These are phyloP conservation scores for Sporodiniella umbellata DNA, from an alignment of 371 early-diverging fungal species.

Conservation along the genomic window DNA sequence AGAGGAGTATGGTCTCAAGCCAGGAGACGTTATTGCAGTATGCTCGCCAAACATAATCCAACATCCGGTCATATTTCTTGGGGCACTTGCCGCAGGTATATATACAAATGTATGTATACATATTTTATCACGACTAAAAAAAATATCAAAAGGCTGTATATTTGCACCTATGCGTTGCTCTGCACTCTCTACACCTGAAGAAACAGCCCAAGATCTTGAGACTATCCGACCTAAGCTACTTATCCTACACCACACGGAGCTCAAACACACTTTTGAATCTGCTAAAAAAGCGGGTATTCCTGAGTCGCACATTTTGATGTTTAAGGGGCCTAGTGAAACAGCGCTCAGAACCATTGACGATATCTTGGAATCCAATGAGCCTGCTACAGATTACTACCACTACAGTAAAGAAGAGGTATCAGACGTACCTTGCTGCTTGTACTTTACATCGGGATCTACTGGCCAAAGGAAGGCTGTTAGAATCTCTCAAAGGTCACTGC, in stretches of 20 bases:
- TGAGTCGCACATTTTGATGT: background rate
- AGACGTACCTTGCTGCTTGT: slow-evolving; percentile 9
- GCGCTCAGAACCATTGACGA: background rate
- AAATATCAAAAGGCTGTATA: background rate
- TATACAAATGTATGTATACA: too few species aligned
- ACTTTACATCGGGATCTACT: slow-evolving; percentile 34
- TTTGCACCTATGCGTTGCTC: background rate
- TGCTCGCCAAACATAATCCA: slow-evolving; percentile 55
- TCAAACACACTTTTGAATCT: background rate
- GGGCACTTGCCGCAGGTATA: slow-evolving; percentile 18
- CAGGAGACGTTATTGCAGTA: slow-evolving; percentile 65
- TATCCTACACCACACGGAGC: background rate
- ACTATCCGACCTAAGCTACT: background rate
- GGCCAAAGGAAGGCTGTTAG: slow-evolving; percentile 24
- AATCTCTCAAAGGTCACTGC: background rate
- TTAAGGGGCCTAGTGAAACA: background rate
- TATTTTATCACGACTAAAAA: too few species aligned
- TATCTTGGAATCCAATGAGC: background rate
- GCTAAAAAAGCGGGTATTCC: background rate
- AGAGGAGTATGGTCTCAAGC: slow-evolving; percentile 27
- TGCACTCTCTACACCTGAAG: slow-evolving; percentile 3
- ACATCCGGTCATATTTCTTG: slow-evolving; percentile 6
- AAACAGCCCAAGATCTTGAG: slow-evolving; percentile 1
- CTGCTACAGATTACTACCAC: background rate
- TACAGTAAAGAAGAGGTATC: background rate